Evolutionary conservation across 805 yeast genomes (phyloP).

Genomic region (Pichia exigua): DNA sequence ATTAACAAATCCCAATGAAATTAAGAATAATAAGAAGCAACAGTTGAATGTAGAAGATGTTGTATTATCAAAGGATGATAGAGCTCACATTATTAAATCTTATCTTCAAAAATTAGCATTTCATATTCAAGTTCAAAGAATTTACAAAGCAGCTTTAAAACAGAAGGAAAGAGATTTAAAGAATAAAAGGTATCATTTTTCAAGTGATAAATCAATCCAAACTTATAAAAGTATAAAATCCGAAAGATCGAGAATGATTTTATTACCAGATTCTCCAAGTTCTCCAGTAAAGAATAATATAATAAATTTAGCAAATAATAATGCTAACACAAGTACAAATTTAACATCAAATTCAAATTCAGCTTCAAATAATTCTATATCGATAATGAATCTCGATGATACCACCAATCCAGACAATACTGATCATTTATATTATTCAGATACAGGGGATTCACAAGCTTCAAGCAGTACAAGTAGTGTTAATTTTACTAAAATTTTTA

Average conservation of each 20-base stretch:
- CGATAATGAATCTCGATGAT: constrained; percentile 5
- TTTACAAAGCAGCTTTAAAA: constrained; percentile 42
- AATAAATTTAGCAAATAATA: not conserved
- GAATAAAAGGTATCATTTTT: constrained; percentile 1
- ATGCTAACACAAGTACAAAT: not conserved
- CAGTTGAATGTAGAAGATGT: not conserved
- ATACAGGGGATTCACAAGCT: constrained; percentile 11
- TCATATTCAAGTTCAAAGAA: constrained; percentile 57
- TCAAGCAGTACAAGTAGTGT: constrained; percentile 10
- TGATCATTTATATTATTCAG: constrained; percentile 14
- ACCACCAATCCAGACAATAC: constrained; percentile 7
- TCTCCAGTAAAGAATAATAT: not conserved
- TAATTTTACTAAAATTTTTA: constrained; percentile 11
- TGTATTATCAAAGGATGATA: constrained; percentile 31
- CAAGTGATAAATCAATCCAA: constrained; percentile 9
- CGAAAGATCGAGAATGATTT: constrained; percentile 10
- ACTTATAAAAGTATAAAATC: constrained; percentile 13
- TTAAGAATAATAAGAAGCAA: not conserved
- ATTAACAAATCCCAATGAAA: not conserved
- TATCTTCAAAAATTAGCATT: constrained; percentile 49
- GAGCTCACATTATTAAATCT: constrained; percentile 37
- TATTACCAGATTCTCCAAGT: constrained; percentile 4
- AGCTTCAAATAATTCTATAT: not conserved
- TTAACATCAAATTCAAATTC: not conserved
- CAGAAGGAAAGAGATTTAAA: constrained; percentile 9